Percentiles rank a stretch among this genome's conserved stretches.
phyloP scores from a whole-genome alignment of 2,329 filamentous ascomycete genomes.

The Alternaria metachromatica region DNA sequence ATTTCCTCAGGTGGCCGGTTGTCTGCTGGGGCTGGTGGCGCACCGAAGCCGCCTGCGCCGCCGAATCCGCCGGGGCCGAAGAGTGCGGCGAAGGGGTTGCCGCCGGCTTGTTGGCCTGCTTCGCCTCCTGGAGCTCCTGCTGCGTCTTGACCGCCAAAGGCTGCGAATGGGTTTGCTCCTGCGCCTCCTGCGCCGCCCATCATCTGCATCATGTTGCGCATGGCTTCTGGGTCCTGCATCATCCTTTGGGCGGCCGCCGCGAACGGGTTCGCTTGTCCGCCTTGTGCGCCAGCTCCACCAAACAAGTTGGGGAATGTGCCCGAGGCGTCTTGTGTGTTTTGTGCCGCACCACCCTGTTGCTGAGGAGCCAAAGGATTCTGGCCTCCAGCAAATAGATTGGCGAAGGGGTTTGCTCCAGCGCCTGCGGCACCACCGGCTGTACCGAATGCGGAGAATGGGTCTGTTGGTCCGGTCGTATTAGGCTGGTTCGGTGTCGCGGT shows the following conservation, averaged over 20 bases:
- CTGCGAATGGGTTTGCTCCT: constrained; percentile 45
- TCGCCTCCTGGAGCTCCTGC: constrained; percentile 39
- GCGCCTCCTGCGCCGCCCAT: constrained; percentile 58
- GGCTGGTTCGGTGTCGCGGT: constrained; percentile 48
- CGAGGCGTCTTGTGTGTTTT: constrained; percentile 29
- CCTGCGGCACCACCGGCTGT: constrained; percentile 41
- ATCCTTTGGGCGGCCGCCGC: constrained; percentile 53
- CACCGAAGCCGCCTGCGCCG: constrained; percentile 42
- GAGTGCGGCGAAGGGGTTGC: constrained; percentile 52
- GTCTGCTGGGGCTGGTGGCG: constrained; percentile 67
- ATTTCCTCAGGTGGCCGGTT: constrained; percentile 91
- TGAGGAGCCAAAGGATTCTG: constrained; percentile 46
- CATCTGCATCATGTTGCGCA: constrained; percentile 59
- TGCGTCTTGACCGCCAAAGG: constrained; percentile 56
- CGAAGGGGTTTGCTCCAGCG: constrained; percentile 62
- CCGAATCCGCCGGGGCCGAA: constrained; percentile 56
- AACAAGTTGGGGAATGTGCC: constrained; percentile 61
- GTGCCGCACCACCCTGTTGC: constrained; percentile 24
- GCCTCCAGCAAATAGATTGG: constrained; percentile 59
- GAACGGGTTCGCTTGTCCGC: constrained; percentile 58
- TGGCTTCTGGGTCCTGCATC: constrained; percentile 65
- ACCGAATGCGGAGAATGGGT: constrained; percentile 57
- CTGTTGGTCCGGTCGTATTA: constrained; percentile 43
- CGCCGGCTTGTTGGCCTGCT: constrained; percentile 26
- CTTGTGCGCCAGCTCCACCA: constrained; percentile 40